Percentiles rank a stretch among this genome's conserved stretches.
Evolutionary conservation across 495 filamentous ascomycete species (phyloP).

Genomic region (Friedmanniomyces endolithicus): DNA sequence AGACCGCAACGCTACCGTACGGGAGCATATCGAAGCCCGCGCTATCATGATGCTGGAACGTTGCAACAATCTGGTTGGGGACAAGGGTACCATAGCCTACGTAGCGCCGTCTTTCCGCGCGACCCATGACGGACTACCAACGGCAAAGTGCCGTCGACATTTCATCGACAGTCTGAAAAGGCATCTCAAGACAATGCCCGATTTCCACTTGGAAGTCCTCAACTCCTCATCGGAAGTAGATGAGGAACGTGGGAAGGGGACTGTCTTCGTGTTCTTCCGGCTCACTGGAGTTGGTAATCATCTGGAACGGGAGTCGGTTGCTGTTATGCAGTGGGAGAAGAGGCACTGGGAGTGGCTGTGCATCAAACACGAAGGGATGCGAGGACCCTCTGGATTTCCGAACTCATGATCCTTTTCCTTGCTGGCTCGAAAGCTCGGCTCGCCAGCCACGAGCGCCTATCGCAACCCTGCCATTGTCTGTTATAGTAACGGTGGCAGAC

Average conservation of each 20-base stretch:
- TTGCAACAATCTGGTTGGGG: not conserved
- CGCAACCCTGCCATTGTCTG: too few relatives aligned
- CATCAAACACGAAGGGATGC: constrained; percentile 4
- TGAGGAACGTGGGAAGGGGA: not conserved
- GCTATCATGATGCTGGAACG: not conserved
- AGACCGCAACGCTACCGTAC: not conserved
- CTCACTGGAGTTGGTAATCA: not conserved
- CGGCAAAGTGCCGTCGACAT: not conserved
- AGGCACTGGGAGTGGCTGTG: constrained; percentile 1
- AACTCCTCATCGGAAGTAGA: constrained; percentile 4
- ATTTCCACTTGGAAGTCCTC: not conserved
- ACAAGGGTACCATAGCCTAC: not conserved
- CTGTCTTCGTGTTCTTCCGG: constrained; percentile 1
- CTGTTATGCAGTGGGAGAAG: constrained; percentile 10
- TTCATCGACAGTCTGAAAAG: not conserved
- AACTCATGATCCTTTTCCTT: not conserved
- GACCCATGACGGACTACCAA: not conserved
- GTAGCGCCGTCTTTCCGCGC: not conserved
- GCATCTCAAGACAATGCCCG: not conserved
- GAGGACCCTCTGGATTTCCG: constrained; percentile 4
- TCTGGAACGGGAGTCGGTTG: constrained; percentile 5
- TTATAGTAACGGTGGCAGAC: too few relatives aligned
- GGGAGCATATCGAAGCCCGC: not conserved
- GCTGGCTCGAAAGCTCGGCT: not conserved
- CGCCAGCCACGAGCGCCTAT: too few relatives aligned